Evolutionary conservation across 2,329 filamentous ascomycete genomes (phyloP), one percentile per base, ranked within the genome.

Genomic region (Nigrospora sphaerica): DNA sequence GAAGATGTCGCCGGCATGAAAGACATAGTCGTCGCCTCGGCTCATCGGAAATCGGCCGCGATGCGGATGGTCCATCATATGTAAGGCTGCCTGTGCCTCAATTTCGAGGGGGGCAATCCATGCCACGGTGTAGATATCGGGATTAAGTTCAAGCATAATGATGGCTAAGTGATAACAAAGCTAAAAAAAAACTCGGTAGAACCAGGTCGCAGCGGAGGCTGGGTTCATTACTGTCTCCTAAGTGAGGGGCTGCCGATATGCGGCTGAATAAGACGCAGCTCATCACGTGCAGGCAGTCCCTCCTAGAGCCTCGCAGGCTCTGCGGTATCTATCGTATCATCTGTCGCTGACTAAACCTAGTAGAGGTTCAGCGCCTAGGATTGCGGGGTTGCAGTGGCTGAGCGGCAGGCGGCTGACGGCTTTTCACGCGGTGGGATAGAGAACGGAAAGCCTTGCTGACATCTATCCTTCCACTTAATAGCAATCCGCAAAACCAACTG

Each of bases 61-160:
- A 33, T 69, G 63, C 17, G 37, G 35, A 0, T 61, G 46, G 13
- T 69, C 64, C 16, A 69, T 48, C 54, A 69, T 54, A 31, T 55
- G 49, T 17, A 61, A 43, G 11, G 67, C 67, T 31, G 64, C 64
- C 33, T 42, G 51, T 6, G 61, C 63, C 49, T 70, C 64, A 9
- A 70, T 65, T 18, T 61, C 54, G 0, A 68, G 56, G 1, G 64
- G 66, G 0, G 65, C 62, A 23, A 70, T 60, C 65, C 64, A 69
- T 46, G 55, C 62, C 1, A 70, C 55, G 0, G 56, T 60, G 31
- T 70, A 69, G 6, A 50, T 39, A 32, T 51, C 36, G 10, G 52
- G 50, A 40, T 43, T 17, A 9, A 53, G 28, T 7, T 23, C 31
- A 10, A 19, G 31, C 45, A 49, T 52, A n/a, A 18, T 28, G 12